These are phyloP conservation scores for Poterioochromonas sp. DNA, from an alignment of 352 stramenopile genomes.

Conservation along the genomic window DNA sequence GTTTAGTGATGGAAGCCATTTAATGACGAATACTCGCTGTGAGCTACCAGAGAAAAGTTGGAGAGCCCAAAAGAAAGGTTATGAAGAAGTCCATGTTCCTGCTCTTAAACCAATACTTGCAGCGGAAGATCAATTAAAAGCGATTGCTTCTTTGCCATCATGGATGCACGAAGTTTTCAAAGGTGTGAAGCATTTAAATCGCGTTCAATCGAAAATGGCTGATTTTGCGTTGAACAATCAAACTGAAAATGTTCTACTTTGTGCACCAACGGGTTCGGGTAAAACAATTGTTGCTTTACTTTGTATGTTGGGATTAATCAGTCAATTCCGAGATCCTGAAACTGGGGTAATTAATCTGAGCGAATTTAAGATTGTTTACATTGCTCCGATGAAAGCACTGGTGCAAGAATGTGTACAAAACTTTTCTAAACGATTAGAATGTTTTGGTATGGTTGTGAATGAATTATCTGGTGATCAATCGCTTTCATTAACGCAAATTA, in stretches of 20 bases:
- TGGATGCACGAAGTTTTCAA: conserved; percentile 91
- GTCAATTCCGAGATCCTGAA: conserved; percentile 67
- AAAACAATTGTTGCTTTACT: conserved; percentile 99
- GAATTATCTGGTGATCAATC: conserved; percentile 97
- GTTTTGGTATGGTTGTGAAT: conserved; percentile 75
- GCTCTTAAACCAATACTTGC: conserved; percentile 62
- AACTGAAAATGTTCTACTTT: conserved; percentile 95
- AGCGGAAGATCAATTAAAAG: conserved; percentile 56
- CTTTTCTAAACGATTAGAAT: conserved; percentile 79
- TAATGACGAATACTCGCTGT: conserved; percentile 97
- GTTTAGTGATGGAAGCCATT: conserved; percentile 86
- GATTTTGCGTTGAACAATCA: conserved; percentile 63
- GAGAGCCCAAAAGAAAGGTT: conserved; percentile 92
- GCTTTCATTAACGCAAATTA: conserved; percentile 90
- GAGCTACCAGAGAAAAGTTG: conserved; percentile 89
- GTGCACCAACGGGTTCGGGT: conserved; percentile 94
- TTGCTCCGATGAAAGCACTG: conserved; percentile 99
- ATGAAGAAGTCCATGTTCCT: conserved; percentile 98
- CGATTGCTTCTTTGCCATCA: conserved; percentile 79
- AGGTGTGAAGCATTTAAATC: conserved; percentile 95
- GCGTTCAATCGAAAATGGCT: conserved; percentile 96
- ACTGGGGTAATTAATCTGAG: conserved; percentile 80
- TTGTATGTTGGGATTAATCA: conserved; percentile 95
- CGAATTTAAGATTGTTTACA: conserved; percentile 99
- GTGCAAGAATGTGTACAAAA: conserved; percentile 98